phyloP scores from a whole-genome alignment of 208 protist genomes.

The Leishmania arabica region DNA sequence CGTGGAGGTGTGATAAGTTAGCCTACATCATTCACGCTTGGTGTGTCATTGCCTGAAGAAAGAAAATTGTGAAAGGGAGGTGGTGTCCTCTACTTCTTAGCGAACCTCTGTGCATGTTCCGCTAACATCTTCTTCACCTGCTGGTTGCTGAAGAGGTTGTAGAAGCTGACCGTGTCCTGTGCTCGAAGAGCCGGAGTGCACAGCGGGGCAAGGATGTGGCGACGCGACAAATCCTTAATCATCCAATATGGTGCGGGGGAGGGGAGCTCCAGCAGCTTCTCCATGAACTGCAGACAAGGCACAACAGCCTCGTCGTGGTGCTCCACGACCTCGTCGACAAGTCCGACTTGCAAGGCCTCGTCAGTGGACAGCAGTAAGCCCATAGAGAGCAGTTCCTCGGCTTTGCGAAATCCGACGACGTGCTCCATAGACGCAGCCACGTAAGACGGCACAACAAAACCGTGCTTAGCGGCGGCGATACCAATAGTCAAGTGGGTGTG shows the following conservation, averaged over 20 bases:
- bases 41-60: not conserved
- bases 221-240: conserved; percentile 57
- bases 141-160: conserved; percentile 55
- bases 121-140: conserved; percentile 34
- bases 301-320: conserved; percentile 57
- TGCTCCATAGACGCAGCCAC: conserved; percentile 60
- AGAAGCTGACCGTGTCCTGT: conserved; percentile 55
- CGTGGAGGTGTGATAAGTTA: not conserved
- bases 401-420: conserved; percentile 61
- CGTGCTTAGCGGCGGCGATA: conserved; percentile 54
- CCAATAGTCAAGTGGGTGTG: conserved; percentile 53
- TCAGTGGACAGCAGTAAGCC: conserved; percentile 50
- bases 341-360: conserved; percentile 49
- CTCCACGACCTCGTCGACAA: conserved; percentile 77
- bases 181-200: conserved; percentile 52
- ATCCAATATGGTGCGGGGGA: conserved; percentile 66
- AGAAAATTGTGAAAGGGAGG: not conserved
- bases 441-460: conserved; percentile 72
- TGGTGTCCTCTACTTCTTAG: not conserved
- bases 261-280: conserved; percentile 48
- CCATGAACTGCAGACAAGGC: conserved; percentile 58
- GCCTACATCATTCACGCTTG: not conserved
- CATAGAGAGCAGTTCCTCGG: conserved; percentile 57
- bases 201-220: conserved; percentile 51
- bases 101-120: conserved; percentile 5